Evolutionary conservation across 2,329 filamentous ascomycete species (phyloP).

Genomic region (Volutella citrinella): DNA sequence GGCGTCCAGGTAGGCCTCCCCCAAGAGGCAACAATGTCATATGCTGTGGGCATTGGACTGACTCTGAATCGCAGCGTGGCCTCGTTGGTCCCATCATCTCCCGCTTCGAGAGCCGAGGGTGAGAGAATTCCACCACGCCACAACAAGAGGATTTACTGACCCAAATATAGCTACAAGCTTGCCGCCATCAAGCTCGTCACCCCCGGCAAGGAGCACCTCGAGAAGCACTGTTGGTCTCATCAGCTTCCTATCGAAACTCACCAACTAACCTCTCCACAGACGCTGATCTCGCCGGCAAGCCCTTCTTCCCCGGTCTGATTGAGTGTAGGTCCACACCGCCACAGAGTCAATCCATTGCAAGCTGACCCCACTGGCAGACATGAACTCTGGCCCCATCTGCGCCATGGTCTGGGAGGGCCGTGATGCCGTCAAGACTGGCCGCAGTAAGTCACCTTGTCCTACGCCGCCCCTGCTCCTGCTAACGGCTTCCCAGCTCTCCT

Average conservation of each 20-base stretch:
- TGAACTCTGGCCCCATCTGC: conserved; percentile 93
- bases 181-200: conserved; percentile 93
- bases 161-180: conserved; percentile 79
- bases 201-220: conserved; percentile 90
- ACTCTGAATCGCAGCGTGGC: conserved; percentile 93
- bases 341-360: too few species aligned
- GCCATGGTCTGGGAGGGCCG: conserved; percentile 99
- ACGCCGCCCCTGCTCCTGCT: too few species aligned
- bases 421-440: conserved; percentile 98
- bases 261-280: conserved; percentile 46
- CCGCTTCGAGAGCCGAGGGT: conserved; percentile 97
- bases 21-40: too few species aligned
- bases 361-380: too few species aligned
- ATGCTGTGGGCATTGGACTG: too few species aligned
- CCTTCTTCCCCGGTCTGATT: conserved; percentile 95
- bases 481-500: conserved; percentile 88
- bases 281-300: conserved; percentile 85
- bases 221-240: conserved; percentile 76
- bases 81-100: conserved; percentile 96
- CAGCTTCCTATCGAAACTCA: conserved; percentile 16
- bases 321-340: conserved; percentile 61
- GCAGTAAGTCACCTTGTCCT: conserved; percentile 66
- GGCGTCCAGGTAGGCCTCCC: conserved; percentile 94
- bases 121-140: conserved; percentile 37
- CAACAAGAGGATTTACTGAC: too few species aligned